Percentiles rank a stretch among this genome's conserved stretches.
Evolutionary conservation across 345 rosid genomes (phyloP).

Genomic region (Citrus sinensis): DNA sequence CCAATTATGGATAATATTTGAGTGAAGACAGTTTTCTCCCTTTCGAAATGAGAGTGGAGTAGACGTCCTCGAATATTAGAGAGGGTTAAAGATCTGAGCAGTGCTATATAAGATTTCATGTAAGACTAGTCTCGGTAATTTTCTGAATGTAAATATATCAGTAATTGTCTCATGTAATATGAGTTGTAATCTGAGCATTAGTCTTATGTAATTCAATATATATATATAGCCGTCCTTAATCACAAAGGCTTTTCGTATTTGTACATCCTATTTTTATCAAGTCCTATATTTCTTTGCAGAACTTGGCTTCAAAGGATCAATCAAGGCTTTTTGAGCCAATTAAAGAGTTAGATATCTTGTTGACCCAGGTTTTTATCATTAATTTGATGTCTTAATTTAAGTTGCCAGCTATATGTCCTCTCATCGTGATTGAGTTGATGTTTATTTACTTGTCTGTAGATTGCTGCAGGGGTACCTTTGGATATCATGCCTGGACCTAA

Average conservation of each 20-base stretch:
- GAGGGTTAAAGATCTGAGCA: no score
- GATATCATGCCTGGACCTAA: slow-evolving; percentile 93
- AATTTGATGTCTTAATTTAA: slow-evolving; percentile 11
- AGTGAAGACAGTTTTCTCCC: no score
- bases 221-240: not conserved
- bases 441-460: slow-evolving; percentile 37
- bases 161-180: no score
- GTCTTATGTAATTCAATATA: no score
- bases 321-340: slow-evolving; percentile 73
- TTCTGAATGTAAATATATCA: no score
- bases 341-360: slow-evolving; percentile 78
- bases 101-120: no score
- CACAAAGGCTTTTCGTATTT: not conserved
- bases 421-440: slow-evolving; percentile 5
- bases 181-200: no score
- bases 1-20: no score
- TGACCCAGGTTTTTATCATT: slow-evolving; percentile 63
- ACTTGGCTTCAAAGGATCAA: slow-evolving; percentile 75
- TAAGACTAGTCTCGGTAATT: no score
- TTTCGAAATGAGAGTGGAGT: no score
- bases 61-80: no score
- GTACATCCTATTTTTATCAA: not conserved
- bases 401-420: slow-evolving; percentile 4
- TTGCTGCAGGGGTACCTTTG: slow-evolving; percentile 84
- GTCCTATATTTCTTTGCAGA: slow-evolving; percentile 35